A percentile compares a stretch with the other conserved stretches of the same genome.
Evolutionary conservation across 2,329 filamentous ascomycete genomes (phyloP).

Genomic region (Paecilomyces niveus): DNA sequence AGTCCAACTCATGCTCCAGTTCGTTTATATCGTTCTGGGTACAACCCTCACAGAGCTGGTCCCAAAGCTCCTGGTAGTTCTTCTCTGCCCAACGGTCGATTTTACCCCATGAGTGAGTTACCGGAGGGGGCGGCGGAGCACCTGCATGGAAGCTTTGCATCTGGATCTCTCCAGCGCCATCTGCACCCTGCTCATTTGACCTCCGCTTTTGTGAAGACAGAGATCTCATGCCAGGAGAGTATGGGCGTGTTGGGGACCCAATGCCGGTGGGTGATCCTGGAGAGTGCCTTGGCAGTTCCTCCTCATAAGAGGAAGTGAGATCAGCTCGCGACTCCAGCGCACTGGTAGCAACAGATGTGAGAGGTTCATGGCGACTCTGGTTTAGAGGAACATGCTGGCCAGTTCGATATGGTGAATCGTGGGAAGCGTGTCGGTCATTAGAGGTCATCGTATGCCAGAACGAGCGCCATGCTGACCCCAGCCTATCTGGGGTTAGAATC

Average conservation of each 20-base stretch:
- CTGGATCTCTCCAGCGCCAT: constrained; percentile 77
- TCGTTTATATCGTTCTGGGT: constrained; percentile 95
- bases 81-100: constrained; percentile 93
- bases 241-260: constrained; percentile 61
- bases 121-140: constrained; percentile 78
- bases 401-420: constrained; percentile 87
- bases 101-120: constrained; percentile 83
- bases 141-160: constrained; percentile 96
- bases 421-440: constrained; percentile 76
- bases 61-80: constrained; percentile 88
- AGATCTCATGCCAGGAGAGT: constrained; percentile 87
- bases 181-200: constrained; percentile 57
- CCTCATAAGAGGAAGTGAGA: constrained; percentile 68
- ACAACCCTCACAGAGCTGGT: constrained; percentile 86
- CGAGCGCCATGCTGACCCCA: constrained; percentile 69
- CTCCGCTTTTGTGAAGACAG: constrained; percentile 56
- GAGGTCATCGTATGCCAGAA: constrained; percentile 93
- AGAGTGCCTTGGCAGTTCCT: constrained; percentile 56
- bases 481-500: constrained; percentile 33
- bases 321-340: constrained; percentile 84
- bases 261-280: constrained; percentile 46
- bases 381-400: constrained; percentile 84
- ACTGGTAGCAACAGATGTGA: constrained; percentile 79
- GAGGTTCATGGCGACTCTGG: constrained; percentile 70
- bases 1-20: constrained; percentile 90